Conservation (phyloP, 805 yeast species). For the Brettanomyces naardenensis region DNA sequence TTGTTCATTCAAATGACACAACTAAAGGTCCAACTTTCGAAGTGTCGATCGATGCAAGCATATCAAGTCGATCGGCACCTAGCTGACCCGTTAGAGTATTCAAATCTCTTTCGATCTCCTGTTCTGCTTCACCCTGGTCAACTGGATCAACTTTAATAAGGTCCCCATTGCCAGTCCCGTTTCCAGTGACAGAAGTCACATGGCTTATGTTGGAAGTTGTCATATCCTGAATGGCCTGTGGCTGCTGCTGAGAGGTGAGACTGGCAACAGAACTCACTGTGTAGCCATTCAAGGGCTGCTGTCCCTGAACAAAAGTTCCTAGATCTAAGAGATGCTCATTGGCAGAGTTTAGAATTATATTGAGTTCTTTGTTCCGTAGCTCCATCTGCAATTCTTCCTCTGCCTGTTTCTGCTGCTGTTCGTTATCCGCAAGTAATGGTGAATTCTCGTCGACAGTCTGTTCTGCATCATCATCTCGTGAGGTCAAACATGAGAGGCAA, state of each 20-base stretch:
- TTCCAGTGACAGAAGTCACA: constrained; percentile 1
- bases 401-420: constrained; percentile 14
- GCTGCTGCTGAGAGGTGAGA: constrained; percentile 4
- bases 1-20: constrained; percentile 6
- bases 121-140: constrained; percentile 4
- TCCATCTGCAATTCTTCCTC: constrained; percentile 20
- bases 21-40: constrained; percentile 7
- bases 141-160: constrained; percentile 12
- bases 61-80: constrained; percentile 4
- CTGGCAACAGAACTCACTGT: constrained; percentile 8
- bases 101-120: constrained; percentile 10
- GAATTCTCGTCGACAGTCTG: constrained; percentile 21
- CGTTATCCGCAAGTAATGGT: constrained; percentile 18
- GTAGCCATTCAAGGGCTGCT: constrained; percentile 4
- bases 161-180: constrained; percentile 7
- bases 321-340: constrained; percentile 27
- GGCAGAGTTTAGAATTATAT: constrained; percentile 25
- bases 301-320: constrained; percentile 16
- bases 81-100: constrained; percentile 7
- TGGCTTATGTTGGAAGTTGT: constrained; percentile 3
- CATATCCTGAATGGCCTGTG: constrained; percentile 5
- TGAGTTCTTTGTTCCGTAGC: constrained; percentile 24
- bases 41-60: constrained; percentile 5
- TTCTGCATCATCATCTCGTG: constrained; percentile 9
- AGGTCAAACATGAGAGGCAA: constrained; percentile 26